Evolutionary conservation across 2,329 filamentous ascomycete species (phyloP), one percentile per base, ranked within the genome.

Genomic region (Diaporthe batatas): DNA sequence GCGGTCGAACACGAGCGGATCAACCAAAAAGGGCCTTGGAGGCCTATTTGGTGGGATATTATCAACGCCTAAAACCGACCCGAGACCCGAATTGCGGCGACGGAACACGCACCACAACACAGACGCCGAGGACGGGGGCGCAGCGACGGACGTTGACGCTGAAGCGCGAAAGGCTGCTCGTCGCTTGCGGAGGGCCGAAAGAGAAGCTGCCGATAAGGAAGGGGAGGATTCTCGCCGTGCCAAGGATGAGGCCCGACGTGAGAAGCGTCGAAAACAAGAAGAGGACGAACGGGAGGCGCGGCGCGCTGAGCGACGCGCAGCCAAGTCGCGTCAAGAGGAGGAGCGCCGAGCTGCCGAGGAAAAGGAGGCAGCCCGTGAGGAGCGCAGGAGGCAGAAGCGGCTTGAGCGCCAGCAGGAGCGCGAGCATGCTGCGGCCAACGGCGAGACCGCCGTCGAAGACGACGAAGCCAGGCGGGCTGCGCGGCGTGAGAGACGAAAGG

Each of bases 111-210:
- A 85, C 68, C 82, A 84, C 32, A 82, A 83, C 10, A 87, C 86
- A 0, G 88, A 90, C 54, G 87, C 88, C 23, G 88, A 89, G 6
- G 90, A 88, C 51, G 84, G 90, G 51, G 86, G 80, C 18, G 80
- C 82, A 8, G 83, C 85, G 72, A 83, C 87, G 3, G 89, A 91
- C 21, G 84, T 86, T 39, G 90, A 91, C 16, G 84, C 86, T 34
- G 92, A 93, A 79, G 89, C 88, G 29, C 88, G 90, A 62, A 87
- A 87, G 57, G 90, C 89, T 39, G 90, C 90, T 72, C 89, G 91
- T n/a, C 88, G 87, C 71, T 87, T 89, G 1, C 87, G 85, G 68
- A 87, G 87, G 21, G 86, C 87, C 2, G 89, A 91, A 72, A 83
- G 82, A 16, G 81, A 81, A 71, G 76, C 76, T 10, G 83, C 84